Evolutionary conservation across 768 basidiomycete species (phyloP), one percentile per base, ranked within the genome.

Genomic region (Leccinum incarnatum): DNA sequence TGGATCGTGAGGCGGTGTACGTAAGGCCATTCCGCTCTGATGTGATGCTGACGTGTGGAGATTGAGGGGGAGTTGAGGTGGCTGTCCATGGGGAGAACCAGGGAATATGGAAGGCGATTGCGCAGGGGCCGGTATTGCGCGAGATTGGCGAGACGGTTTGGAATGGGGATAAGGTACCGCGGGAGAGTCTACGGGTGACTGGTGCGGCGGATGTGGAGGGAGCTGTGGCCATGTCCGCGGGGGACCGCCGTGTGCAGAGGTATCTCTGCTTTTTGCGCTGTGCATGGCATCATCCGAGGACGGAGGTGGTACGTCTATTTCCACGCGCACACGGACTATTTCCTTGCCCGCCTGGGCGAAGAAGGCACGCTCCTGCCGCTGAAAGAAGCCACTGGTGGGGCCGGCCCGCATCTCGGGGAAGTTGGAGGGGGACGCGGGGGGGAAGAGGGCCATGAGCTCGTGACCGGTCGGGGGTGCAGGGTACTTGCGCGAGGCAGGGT

Each of bases 371-470:
- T 92, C 89, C 70, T 92, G 87, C 0, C 83, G 78, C 62, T 84
- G 81, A 69, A 92, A 92, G 70, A 81, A 91, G 29, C 84, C 83
- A 52, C 84, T 86, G 0, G 90, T 91, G 3, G 88, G 83, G 1
- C 85, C 85, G 2, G 81, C 78, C 56, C 82, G 76, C 74, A 83
- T 78, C 62, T 83, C 82, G 30, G 78, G 75, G 53, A 81, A 82
- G 53, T 46, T 79, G 48, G 80, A 77, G 1, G 89, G 89, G 15
- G 88, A 81, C 4, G 84, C 76, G 5, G 89, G 81, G 1, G 90
- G 90, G 68, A 91, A 92, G 76, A 92, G 82, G 14, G 87, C 87
- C 90, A 92, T 92, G 65, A 92, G 81, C 63, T 92, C 88, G 64
- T 92, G 89, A 2, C 89, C 89, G 0, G 87, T 89, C 5, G 88